A percentile compares a stretch with the other conserved stretches of the same genome.
Conservation (phyloP, 78 protist genomes). For the Emiliania huxleyi region DNA sequence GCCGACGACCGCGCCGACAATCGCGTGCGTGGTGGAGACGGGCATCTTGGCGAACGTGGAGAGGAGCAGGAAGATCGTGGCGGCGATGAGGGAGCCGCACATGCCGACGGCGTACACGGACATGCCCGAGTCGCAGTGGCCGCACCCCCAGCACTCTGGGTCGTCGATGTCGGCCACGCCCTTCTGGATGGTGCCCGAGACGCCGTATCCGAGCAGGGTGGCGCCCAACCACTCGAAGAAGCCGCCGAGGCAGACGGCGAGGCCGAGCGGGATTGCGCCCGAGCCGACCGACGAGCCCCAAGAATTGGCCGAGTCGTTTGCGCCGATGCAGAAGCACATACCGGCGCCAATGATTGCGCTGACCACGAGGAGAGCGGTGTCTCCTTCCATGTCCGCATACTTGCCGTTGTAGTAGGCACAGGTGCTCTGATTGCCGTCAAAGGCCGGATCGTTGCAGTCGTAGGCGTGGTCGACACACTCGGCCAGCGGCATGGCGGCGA, state of each 20-base stretch:
- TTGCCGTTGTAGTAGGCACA: too few relatives aligned
- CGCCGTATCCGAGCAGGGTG: neutral
- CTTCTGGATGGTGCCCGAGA: neutral
- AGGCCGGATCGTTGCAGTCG: too few relatives aligned
- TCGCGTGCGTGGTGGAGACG: conserved; percentile 6
- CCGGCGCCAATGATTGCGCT: too few relatives aligned
- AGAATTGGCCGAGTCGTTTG: neutral
- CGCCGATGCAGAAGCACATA: too few relatives aligned
- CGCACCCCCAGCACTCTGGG: neutral
- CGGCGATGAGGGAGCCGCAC: neutral
- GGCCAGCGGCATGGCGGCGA: too few relatives aligned
- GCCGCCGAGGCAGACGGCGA: neutral
- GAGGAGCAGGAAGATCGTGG: neutral
- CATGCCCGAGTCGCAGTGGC: neutral
- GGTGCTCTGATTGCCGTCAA: too few relatives aligned
- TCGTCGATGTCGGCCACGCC: neutral
- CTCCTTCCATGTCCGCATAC: too few relatives aligned
- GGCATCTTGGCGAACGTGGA: conserved; percentile 13
- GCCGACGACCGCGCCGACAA: neutral
- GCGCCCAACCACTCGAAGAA: neutral
- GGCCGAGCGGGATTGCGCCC: neutral
- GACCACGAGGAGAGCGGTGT: too few relatives aligned
- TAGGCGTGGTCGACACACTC: too few relatives aligned
- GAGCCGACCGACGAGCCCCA: conserved; percentile 1
- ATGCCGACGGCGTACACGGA: too few relatives aligned